These are phyloP conservation scores for Sequoia sempervirens DNA, from an alignment of 75 land plant species.

Conservation along the genomic window DNA sequence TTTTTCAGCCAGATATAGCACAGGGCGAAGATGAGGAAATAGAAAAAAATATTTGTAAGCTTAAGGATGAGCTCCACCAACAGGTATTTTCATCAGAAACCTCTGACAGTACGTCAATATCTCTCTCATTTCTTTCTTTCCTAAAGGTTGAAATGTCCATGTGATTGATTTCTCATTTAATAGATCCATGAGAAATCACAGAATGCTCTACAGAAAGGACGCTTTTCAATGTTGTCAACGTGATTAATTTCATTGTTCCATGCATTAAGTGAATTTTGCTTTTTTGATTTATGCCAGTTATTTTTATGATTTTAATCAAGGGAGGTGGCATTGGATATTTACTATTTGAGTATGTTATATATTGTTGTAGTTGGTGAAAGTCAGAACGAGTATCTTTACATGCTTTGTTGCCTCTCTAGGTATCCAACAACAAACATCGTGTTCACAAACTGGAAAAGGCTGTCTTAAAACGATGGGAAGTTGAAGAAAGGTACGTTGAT, in stretches of 20 bases:
- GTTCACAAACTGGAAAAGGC: slow-evolving; percentile 36
- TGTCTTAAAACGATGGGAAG: slow-evolving; percentile 27
- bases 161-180: not conserved
- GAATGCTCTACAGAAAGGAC: not conserved
- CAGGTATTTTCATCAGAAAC: slow-evolving; percentile 37
- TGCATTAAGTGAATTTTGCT: not conserved
- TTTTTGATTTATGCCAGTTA: not conserved
- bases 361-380: not conserved
- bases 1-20: slow-evolving; percentile 47
- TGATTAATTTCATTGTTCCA: not conserved
- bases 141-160: not conserved
- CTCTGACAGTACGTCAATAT: not conserved
- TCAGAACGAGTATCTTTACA: not conserved
- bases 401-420: slow-evolving; percentile 26
- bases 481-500: slow-evolving; percentile 55
- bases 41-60: slow-evolving; percentile 32
- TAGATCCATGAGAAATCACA: not conserved
- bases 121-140: not conserved
- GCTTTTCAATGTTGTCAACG: not conserved
- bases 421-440: slow-evolving; percentile 30
- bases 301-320: not conserved
- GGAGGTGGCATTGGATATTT: not conserved
- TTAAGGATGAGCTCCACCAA: slow-evolving; percentile 39
- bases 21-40: slow-evolving; percentile 71
- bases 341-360: not conserved